Percentiles rank a stretch among this genome's conserved stretches.
Conservation (phyloP, 768 basidiomycete genomes). For the Hygrocybe coccinea region DNA sequence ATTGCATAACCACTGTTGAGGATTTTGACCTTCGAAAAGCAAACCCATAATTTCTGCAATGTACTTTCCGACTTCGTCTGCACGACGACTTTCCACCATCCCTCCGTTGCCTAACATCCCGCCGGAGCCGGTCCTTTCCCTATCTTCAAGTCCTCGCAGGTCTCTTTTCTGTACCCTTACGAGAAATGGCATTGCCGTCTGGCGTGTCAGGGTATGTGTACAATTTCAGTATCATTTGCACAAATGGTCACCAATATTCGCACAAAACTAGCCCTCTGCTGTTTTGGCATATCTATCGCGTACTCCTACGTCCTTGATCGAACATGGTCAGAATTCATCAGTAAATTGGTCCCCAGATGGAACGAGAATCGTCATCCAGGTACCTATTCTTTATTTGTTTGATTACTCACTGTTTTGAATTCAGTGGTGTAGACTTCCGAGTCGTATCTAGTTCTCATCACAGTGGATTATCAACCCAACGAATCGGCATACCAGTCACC, state of each 20-base stretch:
- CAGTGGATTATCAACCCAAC: constrained; percentile 53
- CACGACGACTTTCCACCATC: constrained; percentile 63
- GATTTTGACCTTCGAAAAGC: no score
- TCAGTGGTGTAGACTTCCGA: constrained; percentile 60
- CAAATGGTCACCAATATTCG: constrained; percentile 4
- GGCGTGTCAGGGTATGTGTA: constrained; percentile 71
- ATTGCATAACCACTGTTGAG: no score
- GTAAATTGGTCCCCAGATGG: constrained; percentile 84
- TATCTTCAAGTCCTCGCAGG: constrained; percentile 65
- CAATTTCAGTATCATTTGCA: not conserved
- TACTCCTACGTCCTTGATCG: constrained; percentile 67
- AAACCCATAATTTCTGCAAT: constrained; percentile 32
- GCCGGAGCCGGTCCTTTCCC: constrained; percentile 51
- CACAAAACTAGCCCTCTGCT: constrained; percentile 53
- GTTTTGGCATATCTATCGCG: constrained; percentile 70
- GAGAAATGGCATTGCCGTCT: constrained; percentile 65
- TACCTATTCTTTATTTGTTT: constrained; percentile 21
- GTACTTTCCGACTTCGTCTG: constrained; percentile 85
- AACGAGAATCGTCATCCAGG: constrained; percentile 73
- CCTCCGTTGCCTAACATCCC: constrained; percentile 64
- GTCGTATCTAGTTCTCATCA: constrained; percentile 74
- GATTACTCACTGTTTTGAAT: not conserved
- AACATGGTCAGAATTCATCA: constrained; percentile 76
- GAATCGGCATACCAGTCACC: constrained; percentile 53
- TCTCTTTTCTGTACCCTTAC: constrained; percentile 76